Evolutionary conservation across 768 basidiomycete species (phyloP).

Genomic region (Amanita pseudoporphyria): DNA sequence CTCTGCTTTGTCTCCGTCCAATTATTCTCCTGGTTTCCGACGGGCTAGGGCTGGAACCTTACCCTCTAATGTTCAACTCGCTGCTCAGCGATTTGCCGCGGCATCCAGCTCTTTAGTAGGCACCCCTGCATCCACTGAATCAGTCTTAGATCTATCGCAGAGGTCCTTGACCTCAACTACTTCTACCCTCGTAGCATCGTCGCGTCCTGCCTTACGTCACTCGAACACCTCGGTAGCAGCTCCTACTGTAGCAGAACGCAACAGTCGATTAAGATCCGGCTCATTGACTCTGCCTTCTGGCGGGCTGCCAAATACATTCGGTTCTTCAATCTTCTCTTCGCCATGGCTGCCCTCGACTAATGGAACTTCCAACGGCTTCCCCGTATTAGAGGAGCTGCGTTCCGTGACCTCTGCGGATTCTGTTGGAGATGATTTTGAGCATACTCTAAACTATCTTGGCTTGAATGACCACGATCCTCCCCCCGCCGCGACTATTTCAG

Average conservation of each 20-base stretch:
- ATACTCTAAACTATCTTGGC: constrained; percentile 94
- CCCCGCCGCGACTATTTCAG: constrained; percentile 83
- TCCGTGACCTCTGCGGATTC: constrained; percentile 75
- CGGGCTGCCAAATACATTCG: constrained; percentile 75
- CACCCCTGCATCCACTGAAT: constrained; percentile 32
- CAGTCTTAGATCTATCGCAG: constrained; percentile 39
- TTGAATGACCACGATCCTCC: constrained; percentile 67
- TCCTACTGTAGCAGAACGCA: constrained; percentile 47
- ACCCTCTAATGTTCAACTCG: constrained; percentile 89
- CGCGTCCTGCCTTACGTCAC: constrained; percentile 66
- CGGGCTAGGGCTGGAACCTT: constrained; percentile 96
- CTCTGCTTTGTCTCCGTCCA: constrained; percentile 54
- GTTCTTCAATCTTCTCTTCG: constrained; percentile 81
- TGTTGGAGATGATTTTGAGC: constrained; percentile 79
- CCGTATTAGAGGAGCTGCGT: constrained; percentile 71
- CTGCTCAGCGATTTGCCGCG: constrained; percentile 72
- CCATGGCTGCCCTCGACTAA: constrained; percentile 73
- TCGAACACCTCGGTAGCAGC: constrained; percentile 52
- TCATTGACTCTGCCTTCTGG: constrained; percentile 81
- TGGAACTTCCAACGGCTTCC: constrained; percentile 44
- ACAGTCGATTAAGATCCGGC: constrained; percentile 85
- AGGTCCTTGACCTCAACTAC: constrained; percentile 39
- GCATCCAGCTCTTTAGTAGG: constrained; percentile 47
- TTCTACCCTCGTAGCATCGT: constrained; percentile 32
- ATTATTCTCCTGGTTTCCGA: constrained; percentile 80